Percentiles rank a stretch among this genome's conserved stretches.
These are phyloP conservation scores for Myochromella boudieri DNA, from an alignment of 768 basidiomycete genomes.

Conservation along the genomic window DNA sequence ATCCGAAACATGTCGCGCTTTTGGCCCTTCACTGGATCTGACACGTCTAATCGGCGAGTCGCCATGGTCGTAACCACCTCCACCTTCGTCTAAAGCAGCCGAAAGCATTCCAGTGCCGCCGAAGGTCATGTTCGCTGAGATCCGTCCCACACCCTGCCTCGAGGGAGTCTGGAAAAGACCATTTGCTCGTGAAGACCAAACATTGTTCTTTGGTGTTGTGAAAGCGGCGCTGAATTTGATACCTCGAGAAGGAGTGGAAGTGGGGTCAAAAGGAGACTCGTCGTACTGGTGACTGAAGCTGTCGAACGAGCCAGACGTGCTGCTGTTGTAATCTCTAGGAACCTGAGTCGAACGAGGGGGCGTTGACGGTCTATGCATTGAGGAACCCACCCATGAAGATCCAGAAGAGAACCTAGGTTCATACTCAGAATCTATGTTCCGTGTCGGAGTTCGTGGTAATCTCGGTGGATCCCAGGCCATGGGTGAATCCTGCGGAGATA, in stretches of 20 bases:
- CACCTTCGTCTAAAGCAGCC: conserved; percentile 31
- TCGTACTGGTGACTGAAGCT: conserved; percentile 32
- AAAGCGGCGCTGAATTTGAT: conserved; percentile 61
- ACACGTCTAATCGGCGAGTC: conserved; percentile 56
- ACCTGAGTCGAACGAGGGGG: conserved; percentile 43
- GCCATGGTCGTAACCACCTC: conserved; percentile 36
- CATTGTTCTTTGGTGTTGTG: conserved; percentile 59
- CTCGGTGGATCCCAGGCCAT: conserved; percentile 44
- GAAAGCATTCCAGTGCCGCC: conserved; percentile 27
- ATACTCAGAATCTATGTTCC: conserved; percentile 23
- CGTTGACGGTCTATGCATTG: conserved; percentile 53
- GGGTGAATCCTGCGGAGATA: conserved; percentile 54
- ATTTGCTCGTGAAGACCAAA: conserved; percentile 44
- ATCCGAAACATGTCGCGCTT: conserved; percentile 31
- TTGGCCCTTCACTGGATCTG: conserved; percentile 29
- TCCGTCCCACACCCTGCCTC: conserved; percentile 30
- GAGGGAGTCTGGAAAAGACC: conserved; percentile 57
- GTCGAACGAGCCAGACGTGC: conserved; percentile 38
- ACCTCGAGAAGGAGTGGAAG: conserved; percentile 79
- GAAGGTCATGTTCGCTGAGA: conserved; percentile 24
- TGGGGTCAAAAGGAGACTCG: conserved; percentile 71
- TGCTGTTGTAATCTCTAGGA: conserved; percentile 35
- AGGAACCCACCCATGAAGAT: conserved; percentile 49
- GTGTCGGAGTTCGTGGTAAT: conserved; percentile 53
- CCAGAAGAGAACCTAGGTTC: conserved; percentile 31